phyloP scores from a whole-genome alignment of 2,329 filamentous ascomycete species.

The Tricladium varicosporioides region DNA sequence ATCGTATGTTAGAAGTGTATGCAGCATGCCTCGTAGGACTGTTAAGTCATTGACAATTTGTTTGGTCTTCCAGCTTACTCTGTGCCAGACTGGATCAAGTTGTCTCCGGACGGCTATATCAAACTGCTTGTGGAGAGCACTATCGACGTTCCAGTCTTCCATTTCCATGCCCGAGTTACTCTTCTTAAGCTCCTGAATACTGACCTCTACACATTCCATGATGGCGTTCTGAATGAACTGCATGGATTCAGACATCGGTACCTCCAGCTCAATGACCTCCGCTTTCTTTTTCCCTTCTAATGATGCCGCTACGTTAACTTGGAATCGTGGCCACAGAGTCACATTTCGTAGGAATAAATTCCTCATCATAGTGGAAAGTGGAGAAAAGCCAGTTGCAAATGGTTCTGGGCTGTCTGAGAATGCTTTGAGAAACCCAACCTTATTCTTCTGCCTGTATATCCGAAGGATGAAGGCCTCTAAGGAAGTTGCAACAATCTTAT shows the following conservation, averaged over 20 bases:
- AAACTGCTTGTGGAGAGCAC: slow-evolving; percentile 87
- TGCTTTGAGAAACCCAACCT: slow-evolving; percentile 88
- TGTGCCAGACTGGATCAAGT: slow-evolving; percentile 94
- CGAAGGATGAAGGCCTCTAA: slow-evolving; percentile 93
- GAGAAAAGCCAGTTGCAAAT: slow-evolving; percentile 84
- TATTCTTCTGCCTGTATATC: slow-evolving; percentile 93
- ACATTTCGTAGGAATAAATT: slow-evolving; percentile 88
- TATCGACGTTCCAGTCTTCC: slow-evolving; percentile 96
- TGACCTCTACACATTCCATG: slow-evolving; percentile 93
- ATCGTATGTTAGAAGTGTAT: slow-evolving; percentile 81
- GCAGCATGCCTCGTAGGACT: slow-evolving; percentile 78
- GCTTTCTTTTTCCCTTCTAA: slow-evolving; percentile 90
- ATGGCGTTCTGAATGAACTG: slow-evolving; percentile 89
- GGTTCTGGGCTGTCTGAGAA: slow-evolving; percentile 93
- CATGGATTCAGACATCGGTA: slow-evolving; percentile 95
- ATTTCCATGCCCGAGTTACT: slow-evolving; percentile 86
- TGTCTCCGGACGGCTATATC: slow-evolving; percentile 85
- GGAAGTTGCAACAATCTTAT: slow-evolving; percentile 81
- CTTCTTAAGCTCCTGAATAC: slow-evolving; percentile 91
- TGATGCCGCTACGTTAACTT: slow-evolving; percentile 83
- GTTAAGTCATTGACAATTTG: slow-evolving; percentile 91
- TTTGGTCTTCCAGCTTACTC: slow-evolving; percentile 90
- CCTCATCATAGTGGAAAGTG: slow-evolving; percentile 84
- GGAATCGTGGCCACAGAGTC: slow-evolving; percentile 90
- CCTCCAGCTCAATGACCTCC: slow-evolving; percentile 94